Conservation (phyloP, 169 alveolate species). For the Cryptosporidium canis region DNA sequence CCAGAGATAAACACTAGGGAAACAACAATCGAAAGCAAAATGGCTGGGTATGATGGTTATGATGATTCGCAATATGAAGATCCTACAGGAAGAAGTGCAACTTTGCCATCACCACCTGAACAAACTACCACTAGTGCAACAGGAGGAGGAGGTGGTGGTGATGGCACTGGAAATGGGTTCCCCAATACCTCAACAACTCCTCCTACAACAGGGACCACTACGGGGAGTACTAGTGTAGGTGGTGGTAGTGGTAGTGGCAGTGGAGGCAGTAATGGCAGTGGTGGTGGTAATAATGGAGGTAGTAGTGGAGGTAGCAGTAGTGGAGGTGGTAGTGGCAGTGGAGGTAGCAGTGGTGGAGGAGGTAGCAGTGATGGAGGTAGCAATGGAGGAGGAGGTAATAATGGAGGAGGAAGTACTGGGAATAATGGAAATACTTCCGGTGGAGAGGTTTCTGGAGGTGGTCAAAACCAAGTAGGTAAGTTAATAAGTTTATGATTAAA, state of each 20-base stretch:
- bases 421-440: background rate
- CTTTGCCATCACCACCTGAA: conserved; percentile 23
- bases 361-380: too few relatives aligned
- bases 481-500: background rate
- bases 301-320: conserved; percentile 1
- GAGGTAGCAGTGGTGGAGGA: background rate
- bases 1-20: background rate
- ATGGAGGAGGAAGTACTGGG: too few relatives aligned
- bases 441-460: background rate
- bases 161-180: conserved; percentile 15
- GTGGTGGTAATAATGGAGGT: background rate
- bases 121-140: conserved; percentile 10
- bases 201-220: background rate
- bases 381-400: too few relatives aligned
- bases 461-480: conserved; percentile 16
- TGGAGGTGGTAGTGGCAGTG: background rate
- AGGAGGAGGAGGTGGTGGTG: conserved; percentile 7
- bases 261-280: conserved; percentile 1
- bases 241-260: background rate
- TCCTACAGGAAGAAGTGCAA: background rate
- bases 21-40: background rate
- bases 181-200: conserved; percentile 23
- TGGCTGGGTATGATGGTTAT: background rate
- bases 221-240: background rate
- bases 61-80: background rate